Evolutionary conservation across 139 green algal species (phyloP).

Genomic region (Tetradesmus lagerheimii): DNA sequence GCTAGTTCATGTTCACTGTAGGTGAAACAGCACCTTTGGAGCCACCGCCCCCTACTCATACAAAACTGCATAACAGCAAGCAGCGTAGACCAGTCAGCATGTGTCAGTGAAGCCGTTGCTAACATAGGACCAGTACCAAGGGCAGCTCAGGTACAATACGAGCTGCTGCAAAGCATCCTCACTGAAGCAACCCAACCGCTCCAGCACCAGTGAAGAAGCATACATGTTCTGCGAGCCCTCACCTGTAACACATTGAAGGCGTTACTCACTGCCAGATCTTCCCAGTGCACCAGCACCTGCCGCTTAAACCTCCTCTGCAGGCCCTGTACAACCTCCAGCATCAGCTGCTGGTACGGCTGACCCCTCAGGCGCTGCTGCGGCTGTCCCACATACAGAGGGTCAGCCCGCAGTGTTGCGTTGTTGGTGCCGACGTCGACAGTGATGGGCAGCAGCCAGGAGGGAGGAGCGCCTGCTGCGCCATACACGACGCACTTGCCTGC

Average conservation of each 20-base stretch:
- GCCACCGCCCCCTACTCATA: no score
- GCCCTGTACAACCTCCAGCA: slow-evolving; percentile 55
- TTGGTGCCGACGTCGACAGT: slow-evolving; percentile 89
- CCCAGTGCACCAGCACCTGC: slow-evolving; percentile 61
- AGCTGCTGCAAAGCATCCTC: background rate
- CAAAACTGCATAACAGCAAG: no score
- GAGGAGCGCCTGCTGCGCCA: slow-evolving; percentile 54
- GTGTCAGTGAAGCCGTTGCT: no score
- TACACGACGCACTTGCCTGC: slow-evolving; percentile 62
- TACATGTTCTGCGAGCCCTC: no score
- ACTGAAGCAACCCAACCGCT: no score
- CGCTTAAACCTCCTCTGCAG: slow-evolving; percentile 53
- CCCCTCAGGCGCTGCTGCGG: slow-evolving; percentile 50
- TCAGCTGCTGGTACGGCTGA: slow-evolving; percentile 55
- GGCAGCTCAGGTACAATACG: no score
- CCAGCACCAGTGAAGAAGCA: no score
- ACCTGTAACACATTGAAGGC: slow-evolving; percentile 80
- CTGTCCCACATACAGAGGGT: slow-evolving; percentile 80
- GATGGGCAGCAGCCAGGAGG: slow-evolving; percentile 79
- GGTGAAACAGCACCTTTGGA: no score
- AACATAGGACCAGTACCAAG: no score
- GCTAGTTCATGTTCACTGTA: no score
- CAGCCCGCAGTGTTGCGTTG: slow-evolving; percentile 74
- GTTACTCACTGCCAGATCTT: slow-evolving; percentile 65
- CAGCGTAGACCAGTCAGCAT: no score